Base-by-base conservation (phyloP, 1,284 basidiomycete species). In the Apiotrichum sp. region DNA sequence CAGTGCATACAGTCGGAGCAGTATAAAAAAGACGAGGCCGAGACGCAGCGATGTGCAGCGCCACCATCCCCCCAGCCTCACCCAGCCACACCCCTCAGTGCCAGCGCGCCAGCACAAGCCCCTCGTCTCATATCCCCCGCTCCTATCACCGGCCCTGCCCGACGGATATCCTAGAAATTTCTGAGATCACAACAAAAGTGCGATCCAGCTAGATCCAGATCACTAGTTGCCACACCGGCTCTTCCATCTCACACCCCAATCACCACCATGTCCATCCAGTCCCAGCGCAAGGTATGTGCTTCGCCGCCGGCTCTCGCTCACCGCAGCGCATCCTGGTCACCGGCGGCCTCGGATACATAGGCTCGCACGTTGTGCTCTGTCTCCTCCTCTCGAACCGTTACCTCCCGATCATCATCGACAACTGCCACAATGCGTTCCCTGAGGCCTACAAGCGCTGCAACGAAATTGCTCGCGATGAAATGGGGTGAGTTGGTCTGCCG, bases 361-460 rank as follows among this genome's bases (percentile, higher is more conserved):
- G 91, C 69, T 93, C 91, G 44, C 93, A 98, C 77, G 87, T 96
- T 69, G 85, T 93, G 62, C 87, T 88, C 65, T 81, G 84, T 52
- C 80, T 96, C 36, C 86, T 95, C 65, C 83, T 89, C 68, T 93
- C 93, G 22, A 83, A 88, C 59, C 82, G 85, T 62, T 97, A 89
- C 81, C 89, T 88, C 70, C 90, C 96, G 62, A 83, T 93, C 66
- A 87, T 89, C n/a, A 81, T 95, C 65, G 91, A 95, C 79, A 95
- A 95, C 80, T 82, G 87, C 78, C 86, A 93, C 78, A 98, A 98
- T 75, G 91, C 93, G 2, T 85, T 85, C 65, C 84, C 88, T 3
- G 79, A 81, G 38, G 84, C 90, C 80, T 91, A 61, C 71, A 80
- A 62, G 83, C 87, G 67, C 58, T 68, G 85, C 51, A 83, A 85